Evolutionary conservation across 2,329 filamentous ascomycete genomes (phyloP), one percentile per base, ranked within the genome.

Genomic region (Monosporascus sp.): DNA sequence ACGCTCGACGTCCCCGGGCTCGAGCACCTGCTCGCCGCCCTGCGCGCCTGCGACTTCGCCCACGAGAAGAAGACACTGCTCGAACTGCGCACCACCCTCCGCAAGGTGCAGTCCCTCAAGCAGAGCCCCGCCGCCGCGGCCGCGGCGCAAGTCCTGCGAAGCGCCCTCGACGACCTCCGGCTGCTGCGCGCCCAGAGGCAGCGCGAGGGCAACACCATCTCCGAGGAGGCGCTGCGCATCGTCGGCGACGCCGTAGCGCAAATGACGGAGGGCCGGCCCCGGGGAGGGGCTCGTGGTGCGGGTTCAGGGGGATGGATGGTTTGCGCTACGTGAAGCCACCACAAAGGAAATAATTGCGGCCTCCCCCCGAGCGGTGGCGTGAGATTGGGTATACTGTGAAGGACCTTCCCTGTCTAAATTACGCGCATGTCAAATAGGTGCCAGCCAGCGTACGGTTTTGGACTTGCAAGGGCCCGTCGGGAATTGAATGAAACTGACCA

Each of bases 151-250:
- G 49, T 61, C 3, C 22, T 69, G 22, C 26, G 59, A 36, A 34
- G 52, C 7, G 62, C 56, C 8, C 56, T 64, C 47, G 49, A 43
- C 11, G 24, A 14, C 4, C 53, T 49, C 26, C 38, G 19, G 16
- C 41, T 45, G 24, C 52, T 44, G n/a, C 63, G 66, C 26, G 47
- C 17, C 11, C 34, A 59, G 34, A 49, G 43, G 27, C 56, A 52
- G 19, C 51, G 8, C 27, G 52, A 59, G 36, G 60, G 59, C 19
- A 50, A 52, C 7, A 51, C 41, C n/a, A 64, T 68, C 37, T 59
- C 58, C 6, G 27, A 57, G 9, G 59, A 64, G 54, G 59, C 61
- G 9, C 53, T 68, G 17, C 56, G 53, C 22, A 66, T 69, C 37
- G 59, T 68, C 51, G 52, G 60, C 3, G 56, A 64, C 26, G 66